Base-by-base conservation (phyloP, 2,329 filamentous ascomycete species). In the Allantophomopsis cytisporea region DNA sequence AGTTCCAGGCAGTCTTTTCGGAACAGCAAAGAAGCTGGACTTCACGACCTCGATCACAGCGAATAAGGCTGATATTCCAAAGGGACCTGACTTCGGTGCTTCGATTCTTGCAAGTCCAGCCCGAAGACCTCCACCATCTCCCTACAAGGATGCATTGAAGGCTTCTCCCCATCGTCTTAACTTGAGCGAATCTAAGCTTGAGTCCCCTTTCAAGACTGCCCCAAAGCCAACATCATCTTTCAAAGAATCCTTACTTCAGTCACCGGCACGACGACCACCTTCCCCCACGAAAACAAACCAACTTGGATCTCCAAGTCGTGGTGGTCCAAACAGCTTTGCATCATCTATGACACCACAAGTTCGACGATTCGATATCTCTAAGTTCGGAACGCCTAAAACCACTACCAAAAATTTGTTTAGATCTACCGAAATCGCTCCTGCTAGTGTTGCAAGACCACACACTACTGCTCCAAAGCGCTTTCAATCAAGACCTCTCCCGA, bases 91-190 rank as follows among this genome's bases (percentile, higher is more conserved):
- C 37, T 48, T 60, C 0, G 50, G 52, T 17, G 49, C 56, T 4
- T 54, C 62, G 1, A 56, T 63, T 11, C 55, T 77, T 34, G 60
- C 56, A 15, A 78, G 72, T 35, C 73, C 76, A 2, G 69, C 73
- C n/a, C 68, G 71, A 40, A 64, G 73, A 20, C 62, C 63, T 7
- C 64, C 69, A 2, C 49, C 63, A 5, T 70, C 71, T 1, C 67
- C 73, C 0, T 63, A 60, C 46, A 76, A 70, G 48, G 73, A 75
- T 17, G 57, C 64, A 0, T 59, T 77, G 52, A 72, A 64, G 44
- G 71, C 69, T 2, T 73, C 74, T 0, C 68, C 74, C 1, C 73
- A 71, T 50, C 61, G 63, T 30, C 52, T 62, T 10, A 39, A 43
- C 7, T 38, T 54, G 13, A 48, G 50, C 15, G 47, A 48, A 14